phyloP scores from a whole-genome alignment of 2,329 filamentous ascomycete genomes.

The Allantophomopsis cytisporea region DNA sequence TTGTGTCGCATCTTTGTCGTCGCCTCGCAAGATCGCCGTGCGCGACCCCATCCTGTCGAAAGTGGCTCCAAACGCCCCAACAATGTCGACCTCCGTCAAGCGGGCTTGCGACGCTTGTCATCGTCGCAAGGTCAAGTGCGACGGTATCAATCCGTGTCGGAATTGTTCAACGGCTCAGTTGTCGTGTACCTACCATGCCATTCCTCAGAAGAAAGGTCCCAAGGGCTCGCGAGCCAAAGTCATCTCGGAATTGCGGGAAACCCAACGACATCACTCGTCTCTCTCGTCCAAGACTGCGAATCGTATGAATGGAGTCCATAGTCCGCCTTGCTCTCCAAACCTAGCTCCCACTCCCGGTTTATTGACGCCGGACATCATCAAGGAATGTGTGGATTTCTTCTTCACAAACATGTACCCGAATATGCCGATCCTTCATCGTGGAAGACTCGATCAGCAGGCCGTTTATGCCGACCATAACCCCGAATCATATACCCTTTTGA shows the following conservation, averaged over 20 bases:
- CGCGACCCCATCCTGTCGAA: neutral
- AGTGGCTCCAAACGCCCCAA: neutral
- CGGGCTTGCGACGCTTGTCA: conserved; percentile 62
- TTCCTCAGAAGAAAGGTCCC: conserved; percentile 64
- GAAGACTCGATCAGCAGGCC: conserved; percentile 41
- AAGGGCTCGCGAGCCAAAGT: conserved; percentile 65
- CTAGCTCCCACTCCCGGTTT: conserved; percentile 44
- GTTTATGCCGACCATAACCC: conserved; percentile 47
- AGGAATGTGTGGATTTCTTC: conserved; percentile 55
- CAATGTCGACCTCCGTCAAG: conserved; percentile 24
- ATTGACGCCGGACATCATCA: conserved; percentile 46
- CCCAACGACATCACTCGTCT: conserved; percentile 46
- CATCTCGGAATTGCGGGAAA: conserved; percentile 59
- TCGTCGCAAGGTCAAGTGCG: conserved; percentile 63
- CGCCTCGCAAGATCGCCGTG: neutral
- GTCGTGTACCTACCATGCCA: conserved; percentile 60
- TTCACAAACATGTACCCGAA: conserved; percentile 53
- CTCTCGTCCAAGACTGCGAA: conserved; percentile 48
- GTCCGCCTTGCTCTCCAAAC: conserved; percentile 29
- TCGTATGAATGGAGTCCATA: conserved; percentile 40
- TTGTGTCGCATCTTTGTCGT: neutral
- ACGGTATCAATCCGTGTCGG: conserved; percentile 55
- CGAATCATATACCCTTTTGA: conserved; percentile 50
- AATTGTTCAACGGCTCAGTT: conserved; percentile 57
- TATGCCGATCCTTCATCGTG: conserved; percentile 47